Percentiles rank a stretch among this genome's conserved stretches.
These are phyloP conservation scores for Yamadazyma sp. DNA, from an alignment of 1,139 yeast species.

Conservation along the genomic window DNA sequence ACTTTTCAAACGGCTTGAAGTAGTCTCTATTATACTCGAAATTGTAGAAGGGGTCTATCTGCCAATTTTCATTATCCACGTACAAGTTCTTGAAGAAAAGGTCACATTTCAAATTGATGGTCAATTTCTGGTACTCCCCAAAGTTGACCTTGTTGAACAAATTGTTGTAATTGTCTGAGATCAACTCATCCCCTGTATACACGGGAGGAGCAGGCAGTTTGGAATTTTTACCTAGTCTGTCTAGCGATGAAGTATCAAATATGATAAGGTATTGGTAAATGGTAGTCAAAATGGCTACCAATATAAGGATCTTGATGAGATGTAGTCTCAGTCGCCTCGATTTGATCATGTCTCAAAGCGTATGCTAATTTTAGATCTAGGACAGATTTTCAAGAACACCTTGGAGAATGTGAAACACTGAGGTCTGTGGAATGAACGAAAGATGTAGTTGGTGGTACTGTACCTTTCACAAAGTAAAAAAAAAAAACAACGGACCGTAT, in stretches of 20 bases:
- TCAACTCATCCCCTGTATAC: not conserved
- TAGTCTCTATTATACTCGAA: slow-evolving; percentile 16
- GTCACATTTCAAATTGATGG: slow-evolving; percentile 13
- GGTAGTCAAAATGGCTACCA: not conserved
- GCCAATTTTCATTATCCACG: slow-evolving; percentile 12
- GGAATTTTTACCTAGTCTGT: not conserved
- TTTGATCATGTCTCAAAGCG: not conserved
- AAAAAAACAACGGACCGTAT: too few relatives aligned
- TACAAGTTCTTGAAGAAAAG: slow-evolving; percentile 13
- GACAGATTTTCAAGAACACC: too few relatives aligned
- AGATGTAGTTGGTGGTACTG: not conserved
- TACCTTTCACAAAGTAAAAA: too few relatives aligned
- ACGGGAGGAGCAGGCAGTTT: not conserved
- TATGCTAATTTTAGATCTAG: too few relatives aligned
- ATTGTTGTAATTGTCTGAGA: slow-evolving; percentile 10
- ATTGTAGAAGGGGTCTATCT: slow-evolving; percentile 16
- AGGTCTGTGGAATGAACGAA: not conserved
- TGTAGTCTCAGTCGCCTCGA: not conserved
- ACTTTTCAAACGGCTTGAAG: slow-evolving; percentile 16
- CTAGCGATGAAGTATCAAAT: not conserved
- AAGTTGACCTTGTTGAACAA: slow-evolving; percentile 11
- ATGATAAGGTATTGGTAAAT: slow-evolving; percentile 2
- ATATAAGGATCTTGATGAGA: not conserved
- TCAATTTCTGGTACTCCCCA: slow-evolving; percentile 4
- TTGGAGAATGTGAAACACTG: not conserved